A percentile compares a stretch with the other conserved stretches of the same genome.
Evolutionary conservation across 1,284 basidiomycete species (phyloP).

Genomic region (Chalciporus sp.): DNA sequence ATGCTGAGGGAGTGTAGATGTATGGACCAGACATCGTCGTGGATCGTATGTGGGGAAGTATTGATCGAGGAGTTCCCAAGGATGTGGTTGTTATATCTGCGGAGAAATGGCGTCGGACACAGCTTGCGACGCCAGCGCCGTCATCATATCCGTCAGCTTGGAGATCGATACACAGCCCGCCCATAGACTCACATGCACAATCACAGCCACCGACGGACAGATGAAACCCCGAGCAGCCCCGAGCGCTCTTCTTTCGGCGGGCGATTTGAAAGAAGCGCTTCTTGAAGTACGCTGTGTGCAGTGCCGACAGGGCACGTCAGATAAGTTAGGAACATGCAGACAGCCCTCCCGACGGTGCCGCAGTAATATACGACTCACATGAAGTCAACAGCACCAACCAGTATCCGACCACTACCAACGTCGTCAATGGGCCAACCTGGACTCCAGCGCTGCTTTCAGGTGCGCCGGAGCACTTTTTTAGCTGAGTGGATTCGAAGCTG

Average conservation of each 20-base stretch:
- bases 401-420: too few relatives aligned
- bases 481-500: too few relatives aligned
- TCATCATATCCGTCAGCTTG: slow-evolving; percentile 2
- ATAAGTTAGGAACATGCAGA: too few relatives aligned
- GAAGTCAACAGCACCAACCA: too few relatives aligned
- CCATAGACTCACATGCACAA: slow-evolving; percentile 16
- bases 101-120: slow-evolving; percentile 11
- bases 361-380: too few relatives aligned
- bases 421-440: too few relatives aligned
- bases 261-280: background rate
- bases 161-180: slow-evolving; percentile 21
- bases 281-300: background rate
- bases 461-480: too few relatives aligned
- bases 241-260: background rate
- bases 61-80: background rate
- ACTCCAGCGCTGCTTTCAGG: too few relatives aligned
- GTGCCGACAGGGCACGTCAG: too few relatives aligned
- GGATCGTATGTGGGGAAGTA: background rate
- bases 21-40: slow-evolving; percentile 43
- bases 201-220: slow-evolving; percentile 11
- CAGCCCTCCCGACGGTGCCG: too few relatives aligned
- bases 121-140: slow-evolving; percentile 10
- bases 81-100: slow-evolving; percentile 20
- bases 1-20: slow-evolving; percentile 38
- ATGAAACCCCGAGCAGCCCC: slow-evolving; percentile 7